Conservation (phyloP, 2,329 filamentous ascomycete species). For the Metarhizium rileyi region DNA sequence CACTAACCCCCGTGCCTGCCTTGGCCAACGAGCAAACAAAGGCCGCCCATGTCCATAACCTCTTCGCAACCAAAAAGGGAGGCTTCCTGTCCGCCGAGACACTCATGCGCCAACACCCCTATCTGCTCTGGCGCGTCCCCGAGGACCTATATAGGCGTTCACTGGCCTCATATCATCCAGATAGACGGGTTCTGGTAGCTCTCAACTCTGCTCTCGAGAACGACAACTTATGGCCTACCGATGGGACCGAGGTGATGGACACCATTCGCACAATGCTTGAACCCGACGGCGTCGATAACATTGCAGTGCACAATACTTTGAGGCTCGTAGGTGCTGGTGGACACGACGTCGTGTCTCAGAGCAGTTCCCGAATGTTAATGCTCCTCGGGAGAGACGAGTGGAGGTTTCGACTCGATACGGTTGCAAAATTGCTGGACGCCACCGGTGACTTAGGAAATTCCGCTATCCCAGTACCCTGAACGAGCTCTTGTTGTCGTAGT, state of each 20-base stretch:
- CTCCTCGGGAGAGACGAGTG: conserved; percentile 28
- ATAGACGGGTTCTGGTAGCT: conserved; percentile 14
- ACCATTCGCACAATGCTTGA: conserved; percentile 10
- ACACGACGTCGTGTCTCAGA: conserved; percentile 18
- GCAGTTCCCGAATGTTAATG: conserved; percentile 19
- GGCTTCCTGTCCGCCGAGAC: conserved; percentile 13
- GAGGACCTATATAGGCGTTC: conserved; percentile 17
- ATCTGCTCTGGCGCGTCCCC: conserved; percentile 29
- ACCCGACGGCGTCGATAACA: conserved; percentile 8
- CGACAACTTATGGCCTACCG: conserved; percentile 7
- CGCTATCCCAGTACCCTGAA: background rate
- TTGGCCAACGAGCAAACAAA: conserved; percentile 9
- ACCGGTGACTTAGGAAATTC: background rate
- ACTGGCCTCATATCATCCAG: conserved; percentile 12
- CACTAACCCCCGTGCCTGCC: conserved; percentile 18
- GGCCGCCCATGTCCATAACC: conserved; percentile 14
- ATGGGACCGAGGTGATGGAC: conserved; percentile 11
- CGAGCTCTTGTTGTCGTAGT: no score
- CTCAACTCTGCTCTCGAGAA: conserved; percentile 16
- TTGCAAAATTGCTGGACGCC: conserved; percentile 10
- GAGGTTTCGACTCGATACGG: conserved; percentile 16
- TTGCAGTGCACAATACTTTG: conserved; percentile 18
- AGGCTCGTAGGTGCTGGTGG: conserved; percentile 23
- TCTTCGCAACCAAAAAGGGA: conserved; percentile 13
- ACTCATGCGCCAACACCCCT: conserved; percentile 22